These are phyloP conservation scores for Pleurotus ostreatus DNA, from an alignment of 768 basidiomycete species.

Conservation along the genomic window DNA sequence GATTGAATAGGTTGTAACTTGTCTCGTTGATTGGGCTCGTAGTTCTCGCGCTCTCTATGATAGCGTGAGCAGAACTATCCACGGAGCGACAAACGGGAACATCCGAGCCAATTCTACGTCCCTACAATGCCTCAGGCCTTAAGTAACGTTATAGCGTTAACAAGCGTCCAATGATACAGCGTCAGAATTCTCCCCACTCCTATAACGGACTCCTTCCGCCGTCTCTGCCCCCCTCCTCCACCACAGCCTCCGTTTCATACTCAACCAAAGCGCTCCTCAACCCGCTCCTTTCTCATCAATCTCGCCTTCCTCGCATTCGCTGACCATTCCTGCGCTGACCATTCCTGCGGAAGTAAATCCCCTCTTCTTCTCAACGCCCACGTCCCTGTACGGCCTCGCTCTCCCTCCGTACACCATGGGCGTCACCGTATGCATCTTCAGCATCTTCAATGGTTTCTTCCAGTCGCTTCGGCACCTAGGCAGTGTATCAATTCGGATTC, in stretches of 20 bases:
- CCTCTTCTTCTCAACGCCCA: constrained; percentile 69
- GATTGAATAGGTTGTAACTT: constrained; percentile 56
- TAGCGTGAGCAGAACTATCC: constrained; percentile 24
- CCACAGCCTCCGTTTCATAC: too few relatives aligned
- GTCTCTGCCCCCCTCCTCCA: constrained; percentile 9
- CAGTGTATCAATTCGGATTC: constrained; percentile 31
- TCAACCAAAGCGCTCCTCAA: constrained; percentile 9
- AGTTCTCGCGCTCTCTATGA: constrained; percentile 26
- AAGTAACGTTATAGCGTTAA: too few relatives aligned
- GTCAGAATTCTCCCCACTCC: too few relatives aligned
- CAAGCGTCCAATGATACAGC: too few relatives aligned
- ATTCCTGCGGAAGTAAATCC: too few relatives aligned
- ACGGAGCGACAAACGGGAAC: constrained; percentile 37
- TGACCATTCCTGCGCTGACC: constrained; percentile 42
- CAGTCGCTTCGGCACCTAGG: constrained; percentile 37
- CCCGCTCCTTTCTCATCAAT: neutral
- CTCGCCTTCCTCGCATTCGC: neutral
- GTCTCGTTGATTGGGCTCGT: constrained; percentile 32
- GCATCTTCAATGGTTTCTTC: constrained; percentile 46
- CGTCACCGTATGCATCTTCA: constrained; percentile 45
- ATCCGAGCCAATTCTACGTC: constrained; percentile 9
- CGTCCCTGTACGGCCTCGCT: constrained; percentile 64
- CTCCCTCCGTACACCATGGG: constrained; percentile 62
- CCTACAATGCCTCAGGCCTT: too few relatives aligned
- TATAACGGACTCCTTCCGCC: neutral